Conservation (phyloP, 179 eudicot genomes). For the Vitellaria paradoxa region DNA sequence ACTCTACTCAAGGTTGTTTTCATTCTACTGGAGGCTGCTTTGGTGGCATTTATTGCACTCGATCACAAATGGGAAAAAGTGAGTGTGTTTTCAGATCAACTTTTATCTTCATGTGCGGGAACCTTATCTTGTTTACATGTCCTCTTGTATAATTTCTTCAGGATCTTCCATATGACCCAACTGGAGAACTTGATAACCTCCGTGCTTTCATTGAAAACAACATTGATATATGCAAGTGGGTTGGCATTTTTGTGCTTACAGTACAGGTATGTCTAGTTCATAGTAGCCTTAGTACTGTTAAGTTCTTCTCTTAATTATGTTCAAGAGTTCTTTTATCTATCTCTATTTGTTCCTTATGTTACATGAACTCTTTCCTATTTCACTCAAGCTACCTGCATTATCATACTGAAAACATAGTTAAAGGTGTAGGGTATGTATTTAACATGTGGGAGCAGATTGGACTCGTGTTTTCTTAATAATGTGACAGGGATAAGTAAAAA, state of each 20-base stretch:
- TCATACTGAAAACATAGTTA: not conserved
- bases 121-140: not conserved
- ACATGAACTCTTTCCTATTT: not conserved
- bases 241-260: conserved; percentile 53
- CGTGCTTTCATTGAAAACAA: conserved; percentile 51
- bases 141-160: conserved; percentile 23
- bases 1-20: conserved; percentile 43
- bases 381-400: not conserved
- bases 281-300: not conserved
- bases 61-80: conserved; percentile 77
- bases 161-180: conserved; percentile 82
- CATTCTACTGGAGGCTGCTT: conserved; percentile 58
- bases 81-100: conserved; percentile 14
- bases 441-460: not conserved
- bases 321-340: too few species aligned
- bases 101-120: not conserved
- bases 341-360: not conserved
- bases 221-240: conserved; percentile 60
- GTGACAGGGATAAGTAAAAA: too few species aligned
- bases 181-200: conserved; percentile 66
- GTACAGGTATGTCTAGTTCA: conserved; percentile 49
- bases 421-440: not conserved
- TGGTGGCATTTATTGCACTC: conserved; percentile 52
- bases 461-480: not conserved
- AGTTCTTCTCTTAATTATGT: too few species aligned